These are phyloP conservation scores for Alternaria tenuissima DNA, from an alignment of 2,329 filamentous ascomycete genomes.

Conservation along the genomic window DNA sequence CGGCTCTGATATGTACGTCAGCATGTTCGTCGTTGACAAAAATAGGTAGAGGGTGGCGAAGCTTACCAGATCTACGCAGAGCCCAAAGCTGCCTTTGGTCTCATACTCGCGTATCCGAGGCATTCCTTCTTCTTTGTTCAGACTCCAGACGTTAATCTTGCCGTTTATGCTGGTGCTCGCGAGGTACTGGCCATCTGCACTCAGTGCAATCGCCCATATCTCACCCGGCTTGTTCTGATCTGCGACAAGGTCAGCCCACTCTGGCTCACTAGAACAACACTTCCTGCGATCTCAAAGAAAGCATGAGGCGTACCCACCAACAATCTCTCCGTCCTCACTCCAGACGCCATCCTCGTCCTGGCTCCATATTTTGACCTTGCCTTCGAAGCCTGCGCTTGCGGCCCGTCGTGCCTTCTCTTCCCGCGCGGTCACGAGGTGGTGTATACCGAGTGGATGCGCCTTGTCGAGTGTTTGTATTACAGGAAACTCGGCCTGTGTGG, in stretches of 20 bases:
- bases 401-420: constrained; percentile 70
- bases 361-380: constrained; percentile 85
- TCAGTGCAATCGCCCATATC: constrained; percentile 88
- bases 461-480: constrained; percentile 79
- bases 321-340: constrained; percentile 61
- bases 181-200: constrained; percentile 81
- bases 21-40: background rate
- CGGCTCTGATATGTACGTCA: constrained; percentile 56
- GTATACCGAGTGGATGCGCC: constrained; percentile 88
- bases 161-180: constrained; percentile 90
- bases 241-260: constrained; percentile 26
- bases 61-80: constrained; percentile 79
- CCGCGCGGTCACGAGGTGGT: constrained; percentile 79
- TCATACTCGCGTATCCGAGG: constrained; percentile 83
- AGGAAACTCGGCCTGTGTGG: constrained; percentile 73
- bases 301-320: constrained; percentile 46
- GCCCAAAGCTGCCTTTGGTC: constrained; percentile 90
- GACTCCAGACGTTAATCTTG: constrained; percentile 87
- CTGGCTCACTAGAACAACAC: background rate
- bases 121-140: constrained; percentile 58
- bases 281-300: constrained; percentile 18
- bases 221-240: constrained; percentile 71
- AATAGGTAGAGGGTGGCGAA: background rate
- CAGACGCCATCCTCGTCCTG: constrained; percentile 61
- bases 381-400: constrained; percentile 87